phyloP scores from a whole-genome alignment of 768 basidiomycete genomes.

The Lentinula sp. region DNA sequence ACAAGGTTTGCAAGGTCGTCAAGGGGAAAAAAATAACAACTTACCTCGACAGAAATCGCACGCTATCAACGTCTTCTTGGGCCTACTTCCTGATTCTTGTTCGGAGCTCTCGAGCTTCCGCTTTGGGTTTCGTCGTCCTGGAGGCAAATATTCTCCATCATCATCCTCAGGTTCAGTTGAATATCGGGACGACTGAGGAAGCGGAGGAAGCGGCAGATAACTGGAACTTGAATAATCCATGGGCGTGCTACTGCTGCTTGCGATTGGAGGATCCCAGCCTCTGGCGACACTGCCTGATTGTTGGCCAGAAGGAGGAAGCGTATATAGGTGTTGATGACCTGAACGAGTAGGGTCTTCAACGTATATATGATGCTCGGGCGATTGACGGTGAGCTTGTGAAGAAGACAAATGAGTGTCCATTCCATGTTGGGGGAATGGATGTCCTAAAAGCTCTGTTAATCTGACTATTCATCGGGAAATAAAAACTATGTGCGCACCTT shows the following conservation, averaged over 20 bases:
- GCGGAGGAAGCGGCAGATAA: not conserved
- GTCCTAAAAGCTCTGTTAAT: not conserved
- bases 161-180: conserved; percentile 18
- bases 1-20: not conserved
- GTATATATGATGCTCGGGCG: not conserved
- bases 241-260: not conserved
- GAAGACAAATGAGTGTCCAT: not conserved
- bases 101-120: conserved; percentile 18
- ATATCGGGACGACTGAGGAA: not conserved
- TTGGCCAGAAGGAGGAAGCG: not conserved
- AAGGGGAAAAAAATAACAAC: conserved; percentile 5
- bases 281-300: not conserved
- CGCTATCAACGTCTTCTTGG: conserved; percentile 53
- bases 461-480: not conserved
- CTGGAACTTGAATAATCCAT: not conserved
- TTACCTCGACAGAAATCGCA: conserved; percentile 77
- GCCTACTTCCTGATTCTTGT: conserved; percentile 17
- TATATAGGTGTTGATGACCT: not conserved
- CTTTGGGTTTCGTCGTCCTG: conserved; percentile 17
- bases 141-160: conserved; percentile 15
- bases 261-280: not conserved
- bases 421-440: not conserved
- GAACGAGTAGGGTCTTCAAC: not conserved
- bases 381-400: not conserved
- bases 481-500: not conserved